Evolutionary conservation across 2,329 filamentous ascomycete species (phyloP).

Genomic region (Chalaropsis thielavioides): DNA sequence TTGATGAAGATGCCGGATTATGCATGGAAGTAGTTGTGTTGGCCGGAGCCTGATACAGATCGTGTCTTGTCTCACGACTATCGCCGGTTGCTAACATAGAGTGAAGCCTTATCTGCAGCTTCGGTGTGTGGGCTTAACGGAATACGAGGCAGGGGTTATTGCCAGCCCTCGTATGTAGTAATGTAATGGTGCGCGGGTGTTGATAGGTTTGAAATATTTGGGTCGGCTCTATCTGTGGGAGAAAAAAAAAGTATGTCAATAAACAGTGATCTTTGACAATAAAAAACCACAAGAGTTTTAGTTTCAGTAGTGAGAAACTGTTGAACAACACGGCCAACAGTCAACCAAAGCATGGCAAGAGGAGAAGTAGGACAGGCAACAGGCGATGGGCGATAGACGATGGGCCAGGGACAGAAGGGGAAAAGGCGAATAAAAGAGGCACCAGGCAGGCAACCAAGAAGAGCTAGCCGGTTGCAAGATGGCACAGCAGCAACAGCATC

Average conservation of each 20-base stretch:
- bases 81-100: conserved; percentile 4
- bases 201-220: background rate
- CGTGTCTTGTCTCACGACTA: background rate
- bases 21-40: background rate
- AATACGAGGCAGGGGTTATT: background rate
- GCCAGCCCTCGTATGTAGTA: background rate
- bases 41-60: conserved; percentile 3
- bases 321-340: background rate
- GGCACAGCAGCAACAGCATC: background rate
- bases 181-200: background rate
- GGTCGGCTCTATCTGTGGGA: background rate
- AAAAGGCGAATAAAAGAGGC: background rate
- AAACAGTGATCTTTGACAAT: background rate
- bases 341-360: background rate
- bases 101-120: background rate
- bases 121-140: background rate
- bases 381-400: background rate
- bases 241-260: background rate
- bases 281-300: background rate
- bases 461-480: background rate
- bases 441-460: conserved; percentile 1
- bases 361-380: background rate
- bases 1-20: conserved; percentile 3
- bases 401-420: background rate
- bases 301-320: background rate